These are phyloP conservation scores for Lentinula guzmanii DNA, from an alignment of 768 basidiomycete species.

Conservation along the genomic window DNA sequence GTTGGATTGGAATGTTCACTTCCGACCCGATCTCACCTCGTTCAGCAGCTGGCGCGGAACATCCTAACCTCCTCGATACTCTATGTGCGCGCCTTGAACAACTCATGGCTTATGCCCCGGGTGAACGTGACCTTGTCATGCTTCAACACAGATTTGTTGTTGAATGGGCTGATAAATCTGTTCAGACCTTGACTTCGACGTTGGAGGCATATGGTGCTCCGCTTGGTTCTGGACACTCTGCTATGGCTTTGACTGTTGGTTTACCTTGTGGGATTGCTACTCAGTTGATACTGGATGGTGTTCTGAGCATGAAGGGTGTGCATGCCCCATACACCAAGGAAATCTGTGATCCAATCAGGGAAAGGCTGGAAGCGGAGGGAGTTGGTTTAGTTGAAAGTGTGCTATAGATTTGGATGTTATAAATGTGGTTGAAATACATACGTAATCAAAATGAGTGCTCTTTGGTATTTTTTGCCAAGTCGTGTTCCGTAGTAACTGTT, in stretches of 20 bases:
- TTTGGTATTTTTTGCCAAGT: background rate
- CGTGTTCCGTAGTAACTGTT: too few relatives aligned
- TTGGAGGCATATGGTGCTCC: constrained; percentile 84
- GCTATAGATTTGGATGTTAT: background rate
- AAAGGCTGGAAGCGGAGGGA: constrained; percentile 66
- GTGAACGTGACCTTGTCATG: constrained; percentile 95
- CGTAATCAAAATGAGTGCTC: background rate
- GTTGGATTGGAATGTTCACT: constrained; percentile 94
- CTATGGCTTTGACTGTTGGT: constrained; percentile 91
- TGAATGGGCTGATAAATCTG: constrained; percentile 77
- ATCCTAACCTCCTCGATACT: constrained; percentile 78
- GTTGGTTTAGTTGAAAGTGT: constrained; percentile 61
- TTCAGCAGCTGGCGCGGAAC: constrained; percentile 25
- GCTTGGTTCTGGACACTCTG: constrained; percentile 56
- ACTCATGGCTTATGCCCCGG: constrained; percentile 86
- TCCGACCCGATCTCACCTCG: constrained; percentile 53
- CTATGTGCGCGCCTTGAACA: constrained; percentile 87
- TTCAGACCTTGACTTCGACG: constrained; percentile 82
- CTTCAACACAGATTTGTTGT: constrained; percentile 98
- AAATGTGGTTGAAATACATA: background rate
- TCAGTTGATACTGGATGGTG: constrained; percentile 87
- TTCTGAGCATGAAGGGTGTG: constrained; percentile 71
- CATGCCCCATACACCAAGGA: constrained; percentile 84
- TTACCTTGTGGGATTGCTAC: constrained; percentile 92
- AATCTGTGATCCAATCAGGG: constrained; percentile 71